These are phyloP conservation scores for Linum tenue DNA, from an alignment of 345 rosid genomes.

Conservation along the genomic window DNA sequence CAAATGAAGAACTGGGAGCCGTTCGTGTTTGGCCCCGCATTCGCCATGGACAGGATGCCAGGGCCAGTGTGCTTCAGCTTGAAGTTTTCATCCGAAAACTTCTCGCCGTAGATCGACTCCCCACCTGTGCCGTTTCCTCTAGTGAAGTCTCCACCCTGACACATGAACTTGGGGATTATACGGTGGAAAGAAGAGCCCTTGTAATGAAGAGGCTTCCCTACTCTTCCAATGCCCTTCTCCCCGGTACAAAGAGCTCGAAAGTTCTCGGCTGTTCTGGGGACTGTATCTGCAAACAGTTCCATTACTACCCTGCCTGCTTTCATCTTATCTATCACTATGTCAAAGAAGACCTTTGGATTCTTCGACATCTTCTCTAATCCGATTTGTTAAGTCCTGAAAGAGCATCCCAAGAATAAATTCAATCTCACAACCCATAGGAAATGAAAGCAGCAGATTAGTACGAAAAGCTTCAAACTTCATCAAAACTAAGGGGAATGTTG, in stretches of 20 bases:
- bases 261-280: slow-evolving; percentile 38
- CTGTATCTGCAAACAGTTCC: slow-evolving; percentile 1
- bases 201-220: slow-evolving; percentile 77
- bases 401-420: background rate
- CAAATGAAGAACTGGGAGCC: slow-evolving; percentile 2
- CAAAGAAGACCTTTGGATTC: slow-evolving; percentile 5
- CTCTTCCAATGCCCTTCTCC: slow-evolving; percentile 48
- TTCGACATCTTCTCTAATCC: background rate
- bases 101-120: slow-evolving; percentile 65
- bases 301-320: background rate
- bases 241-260: slow-evolving; percentile 86
- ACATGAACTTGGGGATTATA: slow-evolving; percentile 73
- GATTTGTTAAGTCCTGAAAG: background rate
- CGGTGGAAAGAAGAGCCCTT: slow-evolving; percentile 70
- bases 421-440: background rate
- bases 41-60: slow-evolving; percentile 2
- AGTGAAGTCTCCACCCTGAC: slow-evolving; percentile 85
- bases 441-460: background rate
- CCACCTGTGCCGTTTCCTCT: slow-evolving; percentile 80
- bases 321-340: background rate
- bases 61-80: slow-evolving; percentile 5
- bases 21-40: background rate
- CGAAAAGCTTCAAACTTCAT: background rate
- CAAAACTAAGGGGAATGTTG: background rate
- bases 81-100: slow-evolving; percentile 38